Conservation (phyloP, 2,329 filamentous ascomycete genomes). For the Ophiostoma novo-ulmi region DNA sequence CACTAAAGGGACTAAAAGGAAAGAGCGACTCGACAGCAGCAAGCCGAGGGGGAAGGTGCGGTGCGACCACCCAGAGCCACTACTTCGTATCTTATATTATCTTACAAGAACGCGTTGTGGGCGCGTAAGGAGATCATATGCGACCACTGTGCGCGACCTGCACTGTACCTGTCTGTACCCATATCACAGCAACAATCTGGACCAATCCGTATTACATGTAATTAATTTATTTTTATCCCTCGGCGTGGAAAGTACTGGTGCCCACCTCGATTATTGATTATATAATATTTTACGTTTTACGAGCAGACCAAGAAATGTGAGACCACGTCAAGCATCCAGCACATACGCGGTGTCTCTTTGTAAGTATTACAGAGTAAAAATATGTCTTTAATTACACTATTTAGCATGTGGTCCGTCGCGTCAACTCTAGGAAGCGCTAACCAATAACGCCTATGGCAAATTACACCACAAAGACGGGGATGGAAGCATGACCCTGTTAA, state of each 20-base stretch:
- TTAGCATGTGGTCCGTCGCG: conserved; percentile 1
- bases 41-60: conserved; percentile 1
- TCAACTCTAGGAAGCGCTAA: neutral
- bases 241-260: neutral
- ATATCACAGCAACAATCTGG: neutral
- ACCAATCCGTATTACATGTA: neutral
- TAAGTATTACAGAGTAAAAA: neutral
- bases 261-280: neutral
- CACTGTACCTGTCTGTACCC: neutral
- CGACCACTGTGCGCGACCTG: conserved; percentile 6
- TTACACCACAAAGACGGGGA: neutral
- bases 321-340: neutral
- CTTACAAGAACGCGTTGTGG: neutral
- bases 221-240: neutral
- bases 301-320: neutral
- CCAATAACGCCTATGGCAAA: neutral
- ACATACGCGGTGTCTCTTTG: neutral
- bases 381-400: neutral
- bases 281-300: neutral
- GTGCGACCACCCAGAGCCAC: neutral
- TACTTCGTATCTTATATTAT: no score
- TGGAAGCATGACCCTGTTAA: neutral
- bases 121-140: conserved; percentile 1
- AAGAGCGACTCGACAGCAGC: conserved; percentile 4
- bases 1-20: neutral